A percentile compares a stretch with the other conserved stretches of the same genome.
Conservation (phyloP, 2,329 filamentous ascomycete genomes). For the Cercospora nicotianae region DNA sequence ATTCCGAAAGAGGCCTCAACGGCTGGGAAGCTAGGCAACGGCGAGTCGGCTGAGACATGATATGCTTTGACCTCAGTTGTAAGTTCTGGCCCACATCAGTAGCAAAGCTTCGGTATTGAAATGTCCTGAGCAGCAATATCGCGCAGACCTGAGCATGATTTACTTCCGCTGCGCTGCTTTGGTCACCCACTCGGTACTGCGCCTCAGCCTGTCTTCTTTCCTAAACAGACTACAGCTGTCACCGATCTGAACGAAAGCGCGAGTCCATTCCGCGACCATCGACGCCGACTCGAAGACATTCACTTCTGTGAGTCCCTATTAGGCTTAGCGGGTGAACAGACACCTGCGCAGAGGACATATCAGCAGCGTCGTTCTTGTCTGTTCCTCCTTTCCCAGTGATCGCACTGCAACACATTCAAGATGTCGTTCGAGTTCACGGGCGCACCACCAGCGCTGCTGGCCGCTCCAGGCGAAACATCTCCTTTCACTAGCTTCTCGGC, state of each 20-base stretch:
- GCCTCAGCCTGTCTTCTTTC: background rate
- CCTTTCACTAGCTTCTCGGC: background rate
- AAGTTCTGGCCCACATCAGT: background rate
- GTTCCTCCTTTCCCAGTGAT: background rate
- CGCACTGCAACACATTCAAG: background rate
- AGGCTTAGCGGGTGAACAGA: background rate
- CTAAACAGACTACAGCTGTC: background rate
- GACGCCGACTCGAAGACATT: background rate
- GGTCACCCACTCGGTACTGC: background rate
- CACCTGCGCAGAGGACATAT: background rate
- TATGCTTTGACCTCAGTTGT: background rate
- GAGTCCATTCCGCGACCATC: background rate
- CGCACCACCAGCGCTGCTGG: conserved; percentile 6
- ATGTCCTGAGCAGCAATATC: background rate
- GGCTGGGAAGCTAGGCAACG: conserved; percentile 29
- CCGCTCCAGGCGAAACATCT: background rate
- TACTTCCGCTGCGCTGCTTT: background rate
- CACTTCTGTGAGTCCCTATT: background rate
- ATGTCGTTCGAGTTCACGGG: conserved; percentile 28
- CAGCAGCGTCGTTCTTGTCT: background rate
- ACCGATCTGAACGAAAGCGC: background rate
- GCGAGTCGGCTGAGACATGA: conserved; percentile 28
- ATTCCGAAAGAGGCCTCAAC: conserved; percentile 43
- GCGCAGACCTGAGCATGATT: background rate
- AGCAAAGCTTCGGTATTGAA: background rate